Evolutionary conservation across 768 basidiomycete genomes (phyloP), one percentile per base, ranked within the genome.

Genomic region (Kwoniella newhampshirensis): DNA sequence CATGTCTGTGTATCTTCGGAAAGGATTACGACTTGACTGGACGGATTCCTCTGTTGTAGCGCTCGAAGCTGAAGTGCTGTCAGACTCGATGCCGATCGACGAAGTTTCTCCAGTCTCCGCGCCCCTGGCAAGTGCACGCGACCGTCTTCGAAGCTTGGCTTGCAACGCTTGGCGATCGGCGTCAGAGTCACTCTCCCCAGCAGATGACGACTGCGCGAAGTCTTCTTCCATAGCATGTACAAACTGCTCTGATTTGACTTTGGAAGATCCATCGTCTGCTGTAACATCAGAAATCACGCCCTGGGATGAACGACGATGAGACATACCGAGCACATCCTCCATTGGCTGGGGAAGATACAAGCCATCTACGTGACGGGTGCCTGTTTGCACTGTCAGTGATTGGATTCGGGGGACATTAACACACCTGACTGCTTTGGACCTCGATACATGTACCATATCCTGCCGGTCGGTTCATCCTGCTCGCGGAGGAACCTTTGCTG

Each of bases 391-490:
- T 35, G 5, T 56, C 63, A 56, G 54, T 39, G 23, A 12, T 7
- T 21, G 39, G 6, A 51, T 8, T 18, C 25, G 20, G 20, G 3
- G 27, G 4, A 1, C 8, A 17, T 26, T 15, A 18, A 47, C 57
- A 25, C 27, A 60, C 52, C 25, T 20, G 25, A 20, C 15, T 54
- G 46, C n/a, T 49, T 44, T 17, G 44, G 18, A 3, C 41, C 62
- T 27, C 39, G 6, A 39, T 67, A 69, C 66, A 72, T 60, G 41
- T 61, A 72, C 51, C 55, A 58, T 3, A 72, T 61, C 62, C 92
- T 81, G 23, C 81, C 81, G 1, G 90, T 91, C 21, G 80, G 69
- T 23, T 68, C 71, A 72, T 96, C 93, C 73, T 96, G 88, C 48
- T 79, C 79, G 15, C 78, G 77, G 23, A 96, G 73, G 68, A 89